These are phyloP conservation scores for Penicillium sp. DNA, from an alignment of 2,329 filamentous ascomycete species.

Conservation along the genomic window DNA sequence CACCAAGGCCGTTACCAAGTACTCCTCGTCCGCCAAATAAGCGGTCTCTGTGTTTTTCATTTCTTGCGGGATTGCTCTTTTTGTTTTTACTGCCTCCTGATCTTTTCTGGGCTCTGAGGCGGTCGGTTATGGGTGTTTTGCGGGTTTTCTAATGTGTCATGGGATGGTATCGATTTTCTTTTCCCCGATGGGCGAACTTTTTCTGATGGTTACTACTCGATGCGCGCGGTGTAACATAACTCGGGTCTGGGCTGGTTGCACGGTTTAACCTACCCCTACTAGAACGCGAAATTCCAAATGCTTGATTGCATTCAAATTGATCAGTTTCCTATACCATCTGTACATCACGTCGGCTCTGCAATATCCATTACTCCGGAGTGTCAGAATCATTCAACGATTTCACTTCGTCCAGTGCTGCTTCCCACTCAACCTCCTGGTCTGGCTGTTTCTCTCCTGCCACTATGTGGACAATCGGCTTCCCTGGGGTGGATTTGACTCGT, in stretches of 20 bases:
- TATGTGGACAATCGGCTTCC: conserved; percentile 83
- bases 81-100: conserved; percentile 37
- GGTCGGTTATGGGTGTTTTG: conserved; percentile 47
- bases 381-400: conserved; percentile 72
- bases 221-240: conserved; percentile 49
- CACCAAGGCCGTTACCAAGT: conserved; percentile 99
- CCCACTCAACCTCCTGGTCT: conserved; percentile 57
- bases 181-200: conserved; percentile 40
- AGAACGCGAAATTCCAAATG: conserved; percentile 40
- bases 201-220: conserved; percentile 43
- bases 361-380: conserved; percentile 36
- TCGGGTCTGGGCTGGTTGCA: conserved; percentile 38
- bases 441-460: conserved; percentile 65
- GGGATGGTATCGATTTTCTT: conserved; percentile 47
- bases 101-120: conserved; percentile 44
- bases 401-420: conserved; percentile 81
- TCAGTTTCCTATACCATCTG: conserved; percentile 5
- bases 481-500: conserved; percentile 69
- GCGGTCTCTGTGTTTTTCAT: conserved; percentile 50
- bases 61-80: conserved; percentile 52
- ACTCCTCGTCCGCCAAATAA: conserved; percentile 99
- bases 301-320: conserved; percentile 28
- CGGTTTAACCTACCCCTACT: conserved; percentile 31
- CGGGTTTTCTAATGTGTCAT: conserved; percentile 49
- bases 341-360: background rate